These are phyloP conservation scores for Chaetomiaceae sp. DNA, from an alignment of 2,329 filamentous ascomycete species.

Conservation along the genomic window DNA sequence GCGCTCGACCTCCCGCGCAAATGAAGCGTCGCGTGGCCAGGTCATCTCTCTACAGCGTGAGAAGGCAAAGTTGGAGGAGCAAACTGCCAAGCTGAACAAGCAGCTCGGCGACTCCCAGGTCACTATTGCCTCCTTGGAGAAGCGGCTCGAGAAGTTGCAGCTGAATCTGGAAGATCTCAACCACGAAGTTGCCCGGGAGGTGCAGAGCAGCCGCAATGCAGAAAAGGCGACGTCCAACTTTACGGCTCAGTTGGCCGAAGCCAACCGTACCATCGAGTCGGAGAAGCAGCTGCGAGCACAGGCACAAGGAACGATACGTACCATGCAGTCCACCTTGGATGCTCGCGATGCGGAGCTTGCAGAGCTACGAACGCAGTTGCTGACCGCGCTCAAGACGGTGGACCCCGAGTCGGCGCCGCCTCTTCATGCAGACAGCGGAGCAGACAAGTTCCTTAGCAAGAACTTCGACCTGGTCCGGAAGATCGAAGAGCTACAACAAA, in stretches of 20 bases:
- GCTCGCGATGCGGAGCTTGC: constrained; percentile 74
- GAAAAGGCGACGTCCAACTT: constrained; percentile 81
- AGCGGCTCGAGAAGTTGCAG: constrained; percentile 88
- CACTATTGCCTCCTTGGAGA: constrained; percentile 77
- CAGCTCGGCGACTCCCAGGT: constrained; percentile 84
- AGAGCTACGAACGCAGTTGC: constrained; percentile 73
- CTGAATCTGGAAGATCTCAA: constrained; percentile 86
- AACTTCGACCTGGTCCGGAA: constrained; percentile 82
- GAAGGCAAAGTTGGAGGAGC: constrained; percentile 77
- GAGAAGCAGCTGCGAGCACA: constrained; percentile 81
- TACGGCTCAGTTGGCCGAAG: constrained; percentile 79
- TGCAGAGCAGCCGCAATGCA: constrained; percentile 82
- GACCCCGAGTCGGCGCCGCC: constrained; percentile 67
- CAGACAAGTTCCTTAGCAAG: constrained; percentile 64
- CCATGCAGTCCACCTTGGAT: constrained; percentile 74
- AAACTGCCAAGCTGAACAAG: constrained; percentile 72
- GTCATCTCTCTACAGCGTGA: constrained; percentile 73
- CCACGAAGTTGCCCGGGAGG: constrained; percentile 84
- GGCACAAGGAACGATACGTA: constrained; percentile 78
- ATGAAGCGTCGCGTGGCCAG: constrained; percentile 74
- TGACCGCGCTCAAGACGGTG: constrained; percentile 79
- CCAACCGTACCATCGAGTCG: constrained; percentile 83
- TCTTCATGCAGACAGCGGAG: constrained; percentile 52
- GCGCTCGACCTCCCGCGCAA: constrained; percentile 78
- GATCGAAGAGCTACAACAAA: constrained; percentile 83